Base-by-base conservation (phyloP, 2,329 filamentous ascomycete genomes). In the Paecilomyces formosus region DNA sequence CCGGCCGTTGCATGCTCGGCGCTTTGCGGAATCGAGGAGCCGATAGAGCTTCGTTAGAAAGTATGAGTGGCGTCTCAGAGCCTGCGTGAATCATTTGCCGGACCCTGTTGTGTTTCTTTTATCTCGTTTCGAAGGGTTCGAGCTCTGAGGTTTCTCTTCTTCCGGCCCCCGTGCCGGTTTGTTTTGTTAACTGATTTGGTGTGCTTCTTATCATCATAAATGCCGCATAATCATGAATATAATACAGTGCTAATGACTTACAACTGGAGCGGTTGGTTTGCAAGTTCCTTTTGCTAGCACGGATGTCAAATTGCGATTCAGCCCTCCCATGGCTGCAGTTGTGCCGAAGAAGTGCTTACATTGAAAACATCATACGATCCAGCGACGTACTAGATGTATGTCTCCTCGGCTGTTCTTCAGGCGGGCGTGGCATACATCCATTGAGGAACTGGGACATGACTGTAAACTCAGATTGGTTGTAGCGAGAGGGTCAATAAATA, bases 291-390 rank as follows among this genome's bases (percentile, higher is more conserved):
- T 21, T 45, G 39, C 18, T 78, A 93, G 92, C 92, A 96, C 90
- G 88, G 90, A 96, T 96, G 92, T 97, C 92, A 96, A 96, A 96
- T 96, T 97, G 86, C 92, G 93, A 93, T 88, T 81, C 85, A 85
- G 87, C 86, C 77, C 74, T 70, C 72, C 66, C 78, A 87, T 96
- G 90, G 88, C 90, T 92, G 86, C 82, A 84, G 86, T 92, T 94
- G 92, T 91, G 92, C 92, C 92, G 39, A 92, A 96, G 91, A 96
- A 91, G 91, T 96, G 92, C 92, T 94, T 85, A 95, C 82, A 94
- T 83, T 58, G 64, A 76, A 21, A 18, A n/a, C 58, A 63, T 45
- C 39, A 26, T 26, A 26, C n/a, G 39, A 45, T 51, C 68, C 74
- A 73, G 69, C 66, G 72, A 75, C 63, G 74, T 76, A 77, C 74